Evolutionary conservation across 805 yeast genomes (phyloP), one percentile per base, ranked within the genome.

Genomic region (Zygotorulaspora chibaensis): DNA sequence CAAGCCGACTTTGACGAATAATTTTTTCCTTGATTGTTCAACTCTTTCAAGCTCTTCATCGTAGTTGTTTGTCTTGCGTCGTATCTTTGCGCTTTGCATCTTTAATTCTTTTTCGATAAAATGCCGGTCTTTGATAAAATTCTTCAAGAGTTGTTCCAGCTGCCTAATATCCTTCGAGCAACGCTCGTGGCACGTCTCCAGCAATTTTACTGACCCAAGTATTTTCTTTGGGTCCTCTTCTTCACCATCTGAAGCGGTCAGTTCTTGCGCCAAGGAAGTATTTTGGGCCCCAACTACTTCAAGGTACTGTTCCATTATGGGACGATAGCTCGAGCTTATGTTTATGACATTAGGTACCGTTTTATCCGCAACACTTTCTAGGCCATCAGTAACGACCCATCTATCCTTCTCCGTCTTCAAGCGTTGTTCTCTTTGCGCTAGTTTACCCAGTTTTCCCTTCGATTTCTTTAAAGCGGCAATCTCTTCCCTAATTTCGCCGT

Each of bases 401-500:
- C 33, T 15, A 15, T 37, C 38, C 29, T 36, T 40, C 16, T 49
- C 47, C 16, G 30, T 35, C 11, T 39, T 5, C 11, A 58, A 38
- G n/a, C 41, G 31, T 1, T 23, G 36, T 42, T 56, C 53, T n/a
- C 39, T 43, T 10, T 33, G 18, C 8, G 29, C 40, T 18, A 58
- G 30, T 13, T 47, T 46, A 7, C 35, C 35, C 12, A 62, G 40
- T 38, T 54, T 51, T 5, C 33, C 38, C 41, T 50, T 52, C 8
- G 43, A 27, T 28, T 43, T 40, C 16, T 40, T 37, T 16, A 59
- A 38, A 8, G 28, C 23, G 3, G 40, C 49, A 11, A 63, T 53
- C 36, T 57, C 58, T 15, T 40, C 52, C 35, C 47, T 56, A 11
- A 63, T 49, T 20, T 55, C 51, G 8, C 65, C 66, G 44, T 59